A percentile compares a stretch with the other conserved stretches of the same genome.
These are phyloP conservation scores for Phytopythium vexans DNA, from an alignment of 352 stramenopile species.

Conservation along the genomic window DNA sequence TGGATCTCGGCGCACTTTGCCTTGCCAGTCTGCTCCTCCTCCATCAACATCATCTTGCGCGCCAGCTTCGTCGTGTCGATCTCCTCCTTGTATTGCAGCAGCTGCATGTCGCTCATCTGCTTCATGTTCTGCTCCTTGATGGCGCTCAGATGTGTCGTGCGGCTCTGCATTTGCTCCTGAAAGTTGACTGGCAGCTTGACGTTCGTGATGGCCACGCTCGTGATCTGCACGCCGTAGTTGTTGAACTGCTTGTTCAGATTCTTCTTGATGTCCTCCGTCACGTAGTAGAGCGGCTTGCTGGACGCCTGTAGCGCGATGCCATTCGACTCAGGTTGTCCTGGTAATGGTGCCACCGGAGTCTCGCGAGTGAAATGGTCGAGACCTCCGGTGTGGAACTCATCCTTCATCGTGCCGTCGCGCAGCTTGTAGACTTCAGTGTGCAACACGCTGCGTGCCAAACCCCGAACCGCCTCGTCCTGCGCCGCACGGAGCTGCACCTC, in stretches of 20 bases:
- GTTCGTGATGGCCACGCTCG: constrained; percentile 72
- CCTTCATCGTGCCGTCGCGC: constrained; percentile 68
- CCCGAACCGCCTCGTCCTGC: constrained; percentile 80
- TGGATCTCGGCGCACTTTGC: constrained; percentile 47
- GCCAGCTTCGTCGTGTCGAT: constrained; percentile 55
- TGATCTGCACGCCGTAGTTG: constrained; percentile 71
- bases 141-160: constrained; percentile 59
- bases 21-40: constrained; percentile 61
- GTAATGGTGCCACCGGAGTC: background rate
- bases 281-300: constrained; percentile 29
- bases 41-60: constrained; percentile 49
- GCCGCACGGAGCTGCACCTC: constrained; percentile 81
- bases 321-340: background rate
- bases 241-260: constrained; percentile 79
- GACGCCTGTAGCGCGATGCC: too few species aligned
- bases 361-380: constrained; percentile 21
- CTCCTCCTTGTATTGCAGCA: constrained; percentile 58
- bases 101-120: constrained; percentile 74
- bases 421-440: constrained; percentile 88
- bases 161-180: constrained; percentile 63
- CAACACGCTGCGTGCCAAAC: constrained; percentile 76
- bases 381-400: constrained; percentile 53
- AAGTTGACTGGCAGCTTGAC: constrained; percentile 58
- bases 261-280: constrained; percentile 68
- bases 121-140: constrained; percentile 82